phyloP scores from a whole-genome alignment of 2,329 filamentous ascomycete genomes.

The Verticillium nonalfalfae region DNA sequence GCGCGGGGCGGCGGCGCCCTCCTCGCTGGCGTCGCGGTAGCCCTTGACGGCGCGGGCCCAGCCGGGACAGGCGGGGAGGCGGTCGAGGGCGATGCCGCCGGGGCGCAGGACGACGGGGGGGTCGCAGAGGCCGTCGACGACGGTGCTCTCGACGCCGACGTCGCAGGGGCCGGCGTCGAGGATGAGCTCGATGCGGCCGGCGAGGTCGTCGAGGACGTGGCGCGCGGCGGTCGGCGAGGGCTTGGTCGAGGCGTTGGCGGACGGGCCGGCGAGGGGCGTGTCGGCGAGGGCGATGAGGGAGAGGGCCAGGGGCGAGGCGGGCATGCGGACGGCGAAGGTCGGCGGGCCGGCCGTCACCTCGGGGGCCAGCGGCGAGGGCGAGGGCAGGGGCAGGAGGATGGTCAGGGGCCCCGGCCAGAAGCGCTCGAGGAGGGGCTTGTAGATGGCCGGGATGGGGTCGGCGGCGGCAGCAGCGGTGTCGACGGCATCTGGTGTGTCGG shows the following conservation, averaged over 20 bases:
- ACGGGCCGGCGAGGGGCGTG: conserved; percentile 81
- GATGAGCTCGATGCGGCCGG: conserved; percentile 77
- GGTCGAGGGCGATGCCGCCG: conserved; percentile 79
- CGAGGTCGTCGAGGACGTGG: conserved; percentile 81
- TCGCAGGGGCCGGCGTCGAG: conserved; percentile 81
- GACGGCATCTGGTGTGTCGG: not conserved
- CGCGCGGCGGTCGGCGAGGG: conserved; percentile 86
- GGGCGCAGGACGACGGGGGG: conserved; percentile 81
- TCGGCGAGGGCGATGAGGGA: conserved; percentile 76
- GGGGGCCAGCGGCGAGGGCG: conserved; percentile 66
- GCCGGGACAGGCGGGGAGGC: conserved; percentile 65
- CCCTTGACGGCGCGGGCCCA: conserved; percentile 75
- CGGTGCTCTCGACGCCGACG: conserved; percentile 93
- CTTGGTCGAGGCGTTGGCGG: conserved; percentile 89
- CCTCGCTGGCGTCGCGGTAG: conserved; percentile 70
- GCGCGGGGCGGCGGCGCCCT: conserved; percentile 57
- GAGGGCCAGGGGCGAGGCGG: conserved; percentile 75
- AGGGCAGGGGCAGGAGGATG: conserved; percentile 74
- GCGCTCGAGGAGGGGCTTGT: conserved; percentile 66
- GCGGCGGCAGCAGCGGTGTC: too few species aligned
- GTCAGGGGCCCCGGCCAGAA: conserved; percentile 97
- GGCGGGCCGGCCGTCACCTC: conserved; percentile 82
- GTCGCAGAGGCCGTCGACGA: conserved; percentile 80
- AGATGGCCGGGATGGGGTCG: conserved; percentile 62
- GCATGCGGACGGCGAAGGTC: conserved; percentile 90